phyloP scores from a whole-genome alignment of 106 monocot species.

The Allium sativum region DNA sequence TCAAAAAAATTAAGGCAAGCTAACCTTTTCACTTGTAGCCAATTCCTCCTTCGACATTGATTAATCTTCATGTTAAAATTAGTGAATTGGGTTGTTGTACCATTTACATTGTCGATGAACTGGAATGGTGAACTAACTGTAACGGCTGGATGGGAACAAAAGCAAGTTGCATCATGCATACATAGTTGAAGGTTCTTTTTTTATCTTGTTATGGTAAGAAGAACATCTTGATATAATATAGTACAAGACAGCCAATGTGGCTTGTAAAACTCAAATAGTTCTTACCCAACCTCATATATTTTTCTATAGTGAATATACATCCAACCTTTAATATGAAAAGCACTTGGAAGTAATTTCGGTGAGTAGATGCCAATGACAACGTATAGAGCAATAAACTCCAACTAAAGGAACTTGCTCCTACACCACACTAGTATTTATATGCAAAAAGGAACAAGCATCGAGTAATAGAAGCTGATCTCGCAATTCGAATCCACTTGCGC shows the following conservation, averaged over 20 bases:
- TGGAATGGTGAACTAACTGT: too few species aligned
- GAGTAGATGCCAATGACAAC: neutral
- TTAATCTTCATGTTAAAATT: too few species aligned
- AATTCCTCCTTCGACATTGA: too few species aligned
- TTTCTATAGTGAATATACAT: constrained; percentile 3
- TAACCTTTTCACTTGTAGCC: too few species aligned
- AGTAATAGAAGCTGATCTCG: neutral
- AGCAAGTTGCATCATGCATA: too few species aligned
- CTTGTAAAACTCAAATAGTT: constrained; percentile 13
- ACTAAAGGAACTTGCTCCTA: constrained; percentile 10
- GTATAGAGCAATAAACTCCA: constrained; percentile 16
- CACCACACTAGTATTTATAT: constrained; percentile 15
- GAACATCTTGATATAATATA: constrained; percentile 2
- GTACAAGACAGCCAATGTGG: constrained; percentile 9
- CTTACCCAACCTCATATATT: neutral
- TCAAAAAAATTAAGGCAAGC: too few species aligned
- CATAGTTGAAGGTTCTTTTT: too few species aligned
- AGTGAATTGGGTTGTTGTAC: too few species aligned
- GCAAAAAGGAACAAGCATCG: constrained; percentile 8
- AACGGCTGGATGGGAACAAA: too few species aligned
- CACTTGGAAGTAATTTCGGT: neutral
- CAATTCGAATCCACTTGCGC: neutral
- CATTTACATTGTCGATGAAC: too few species aligned
- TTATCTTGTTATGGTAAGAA: too few species aligned
- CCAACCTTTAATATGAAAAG: neutral